These are phyloP conservation scores for Juncus inflexus DNA, from an alignment of 176 grass and related monocot species.

Conservation along the genomic window DNA sequence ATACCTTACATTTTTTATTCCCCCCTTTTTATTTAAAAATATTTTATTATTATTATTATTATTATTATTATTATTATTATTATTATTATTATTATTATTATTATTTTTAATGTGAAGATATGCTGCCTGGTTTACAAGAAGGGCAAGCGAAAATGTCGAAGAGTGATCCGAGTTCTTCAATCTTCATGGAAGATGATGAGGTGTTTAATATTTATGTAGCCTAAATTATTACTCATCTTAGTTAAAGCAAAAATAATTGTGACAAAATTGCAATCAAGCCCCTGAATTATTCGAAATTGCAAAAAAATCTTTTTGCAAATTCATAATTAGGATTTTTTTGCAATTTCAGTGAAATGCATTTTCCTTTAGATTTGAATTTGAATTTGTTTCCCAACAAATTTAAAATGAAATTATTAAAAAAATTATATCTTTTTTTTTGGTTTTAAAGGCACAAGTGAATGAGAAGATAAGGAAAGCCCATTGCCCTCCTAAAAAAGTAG, in stretches of 20 bases:
- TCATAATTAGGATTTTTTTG: not conserved
- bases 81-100: too few species aligned
- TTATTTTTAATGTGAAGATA: constrained; percentile 39
- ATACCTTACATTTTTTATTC: too few species aligned
- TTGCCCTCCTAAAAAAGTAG: constrained; percentile 70
- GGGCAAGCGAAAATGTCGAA: constrained; percentile 96
- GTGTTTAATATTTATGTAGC: constrained; percentile 25
- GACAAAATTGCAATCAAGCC: too few species aligned
- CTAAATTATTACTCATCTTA: not conserved
- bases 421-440: constrained; percentile 6
- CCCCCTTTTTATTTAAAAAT: too few species aligned
- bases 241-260: too few species aligned
- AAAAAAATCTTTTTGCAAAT: too few species aligned
- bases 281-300: too few species aligned
- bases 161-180: constrained; percentile 34
- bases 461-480: constrained; percentile 93
- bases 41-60: too few species aligned
- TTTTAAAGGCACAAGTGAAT: constrained; percentile 69
- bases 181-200: constrained; percentile 36
- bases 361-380: not conserved
- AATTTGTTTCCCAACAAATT: too few species aligned
- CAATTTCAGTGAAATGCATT: not conserved
- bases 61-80: too few species aligned
- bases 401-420: not conserved
- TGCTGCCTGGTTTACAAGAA: constrained; percentile 90